Percentiles rank a stretch among this genome's conserved stretches.
Evolutionary conservation across 441 rosid genomes (phyloP).

Genomic region (Theobroma grandiflorum): DNA sequence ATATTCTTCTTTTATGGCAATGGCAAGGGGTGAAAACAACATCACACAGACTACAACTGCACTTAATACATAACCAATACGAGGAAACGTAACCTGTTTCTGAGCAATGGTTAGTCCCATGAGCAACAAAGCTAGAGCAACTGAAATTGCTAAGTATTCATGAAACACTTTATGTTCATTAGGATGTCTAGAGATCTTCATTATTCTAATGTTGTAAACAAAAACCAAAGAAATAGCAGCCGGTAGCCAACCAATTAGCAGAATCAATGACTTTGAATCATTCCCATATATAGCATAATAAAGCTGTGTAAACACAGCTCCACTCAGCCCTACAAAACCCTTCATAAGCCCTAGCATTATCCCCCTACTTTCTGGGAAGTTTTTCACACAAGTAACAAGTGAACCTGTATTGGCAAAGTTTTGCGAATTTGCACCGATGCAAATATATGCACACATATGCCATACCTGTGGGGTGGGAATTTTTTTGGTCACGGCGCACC

Average conservation of each 20-base stretch:
- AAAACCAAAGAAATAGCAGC: conserved; percentile 38
- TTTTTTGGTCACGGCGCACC: conserved; percentile 37
- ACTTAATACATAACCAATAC: conserved; percentile 27
- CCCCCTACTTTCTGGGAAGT: conserved; percentile 43
- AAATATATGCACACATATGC: conserved; percentile 51
- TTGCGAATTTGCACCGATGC: conserved; percentile 50
- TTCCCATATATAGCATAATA: conserved; percentile 43
- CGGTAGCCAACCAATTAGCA: conserved; percentile 47
- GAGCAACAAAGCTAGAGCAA: conserved; percentile 32
- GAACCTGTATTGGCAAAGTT: conserved; percentile 50
- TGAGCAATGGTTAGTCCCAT: conserved; percentile 38
- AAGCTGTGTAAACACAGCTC: conserved; percentile 44
- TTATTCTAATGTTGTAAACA: conserved; percentile 35
- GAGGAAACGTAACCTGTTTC: conserved; percentile 34
- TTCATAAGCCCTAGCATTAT: conserved; percentile 47
- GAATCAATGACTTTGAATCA: conserved; percentile 43
- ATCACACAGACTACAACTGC: conserved; percentile 27
- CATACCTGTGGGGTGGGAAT: conserved; percentile 36
- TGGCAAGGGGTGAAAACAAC: conserved; percentile 28
- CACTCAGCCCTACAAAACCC: conserved; percentile 44
- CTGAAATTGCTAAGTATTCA: conserved; percentile 30
- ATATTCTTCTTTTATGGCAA: conserved; percentile 39
- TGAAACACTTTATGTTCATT: conserved; percentile 43
- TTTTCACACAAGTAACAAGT: conserved; percentile 44
- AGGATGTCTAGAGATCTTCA: conserved; percentile 33